Evolutionary conservation across 2,329 filamentous ascomycete genomes (phyloP), one percentile per base, ranked within the genome.

Genomic region (Pseudopyrenochaeta lycopersici): DNA sequence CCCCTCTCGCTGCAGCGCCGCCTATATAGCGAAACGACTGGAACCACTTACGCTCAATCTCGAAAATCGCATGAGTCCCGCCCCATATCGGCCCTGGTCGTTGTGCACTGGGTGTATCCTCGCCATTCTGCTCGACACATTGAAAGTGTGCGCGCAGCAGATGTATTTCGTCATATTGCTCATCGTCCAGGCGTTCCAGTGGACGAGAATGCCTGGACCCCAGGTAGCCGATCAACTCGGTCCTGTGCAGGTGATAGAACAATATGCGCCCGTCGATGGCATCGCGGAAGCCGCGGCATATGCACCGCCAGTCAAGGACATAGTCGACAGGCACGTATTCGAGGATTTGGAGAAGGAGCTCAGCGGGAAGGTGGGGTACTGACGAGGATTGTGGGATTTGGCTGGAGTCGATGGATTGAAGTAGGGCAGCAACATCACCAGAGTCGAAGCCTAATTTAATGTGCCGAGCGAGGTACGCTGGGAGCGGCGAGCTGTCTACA

Each of bases 221-320:
- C 23, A 69, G 23, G 35, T 60, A 68, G 7, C 67, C 68, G 14
- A 71, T 49, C 12, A 74, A 17, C 36, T 66, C 53, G 0, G 61
- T 59, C 14, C 68, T 50, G 9, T 43, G 60, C 7, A 74, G 30
- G 38, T 62, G 62, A 2, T 62, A 55, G 42, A 64, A 72, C 14
- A 70, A 14, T 1, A 72, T 52, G 2, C 57, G 62, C 1, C 68
- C 66, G 33, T 72, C 72, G n/a, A 75, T 69, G 7, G 60, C 65
- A 54, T 75, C 66, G 7, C 65, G 62, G 41, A 73, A 70, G 9
- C 64, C 66, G 10, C 65, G 64, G 35, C 68, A 75, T 1, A 75
- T 64, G 1, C 65, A 40, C 2, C 72, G 64, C 63, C 67, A 72
- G 21, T 64, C 58, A 7, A 74, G 60, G 1, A 72, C 21, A 45